Evolutionary conservation across 2,329 filamentous ascomycete genomes (phyloP), one percentile per base, ranked within the genome.

Genomic region (Verticillium albo-atrum): DNA sequence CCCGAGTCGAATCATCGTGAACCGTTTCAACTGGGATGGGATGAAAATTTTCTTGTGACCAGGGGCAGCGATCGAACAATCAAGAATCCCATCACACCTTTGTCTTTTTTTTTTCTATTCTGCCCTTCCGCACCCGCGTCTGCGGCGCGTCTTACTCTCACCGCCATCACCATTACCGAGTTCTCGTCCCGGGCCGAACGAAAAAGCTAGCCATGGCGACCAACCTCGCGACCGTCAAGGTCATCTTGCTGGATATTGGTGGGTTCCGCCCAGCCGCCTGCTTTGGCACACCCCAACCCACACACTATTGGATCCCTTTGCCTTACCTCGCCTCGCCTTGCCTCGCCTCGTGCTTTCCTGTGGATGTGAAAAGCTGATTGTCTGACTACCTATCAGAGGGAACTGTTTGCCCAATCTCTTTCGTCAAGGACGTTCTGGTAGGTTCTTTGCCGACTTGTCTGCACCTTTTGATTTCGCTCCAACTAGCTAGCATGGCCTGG

Each of bases 391-490:
- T 23, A 12, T 62, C 67, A 93, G 90, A 93, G 82, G 90, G 90
- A 63, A 93, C 90, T 55, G 87, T 93, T 64, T 92, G 89, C 73
- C 89, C 89, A 67, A 92, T 93, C 72, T 91, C 88, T 67, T 93
- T 93, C 75, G 90, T 93, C 75, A 91, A 91, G 77, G 88, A 92
- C 72, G 85, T 90, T 65, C 79, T 93, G 77, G 90, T 93, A 85
- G 84, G 89, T 53, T 28, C 26, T 20, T 28, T 25, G 51, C 17
- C 51, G 17, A 50, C n/a, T n/a, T 50, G 20, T 50, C 20, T 50
- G 42, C 53, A 53, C 55, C 62, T 62, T 58, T 54, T 60, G 61
- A 63, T 52, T 61, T 55, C 61, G 56, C 58, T 58, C 57, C 58
- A 58, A 61, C 60, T 58, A 60, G 61, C 23, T 56, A 58, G 56